These are phyloP conservation scores for Ophiosphaerella narmari DNA, from an alignment of 2,329 filamentous ascomycete genomes.

Conservation along the genomic window DNA sequence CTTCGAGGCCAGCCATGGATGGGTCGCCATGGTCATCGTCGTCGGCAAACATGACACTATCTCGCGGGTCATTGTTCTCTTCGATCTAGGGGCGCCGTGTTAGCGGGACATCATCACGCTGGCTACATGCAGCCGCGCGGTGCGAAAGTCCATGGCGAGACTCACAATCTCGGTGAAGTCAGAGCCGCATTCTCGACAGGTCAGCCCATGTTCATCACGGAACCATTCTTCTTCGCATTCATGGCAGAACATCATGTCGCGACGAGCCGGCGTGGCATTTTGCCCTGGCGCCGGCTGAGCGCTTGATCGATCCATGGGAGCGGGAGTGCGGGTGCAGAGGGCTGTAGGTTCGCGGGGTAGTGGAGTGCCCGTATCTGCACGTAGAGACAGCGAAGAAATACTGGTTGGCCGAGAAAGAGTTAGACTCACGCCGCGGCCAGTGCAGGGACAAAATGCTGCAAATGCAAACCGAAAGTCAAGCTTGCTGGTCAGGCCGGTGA, in stretches of 20 bases:
- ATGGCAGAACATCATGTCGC: slow-evolving; percentile 85
- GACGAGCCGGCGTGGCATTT: slow-evolving; percentile 28
- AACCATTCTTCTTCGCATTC: slow-evolving; percentile 82
- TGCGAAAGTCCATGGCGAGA: slow-evolving; percentile 24
- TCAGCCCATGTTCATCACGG: slow-evolving; percentile 67
- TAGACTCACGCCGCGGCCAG: slow-evolving; percentile 12
- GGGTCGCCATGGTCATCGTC: slow-evolving; percentile 38
- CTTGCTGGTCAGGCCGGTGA: slow-evolving; percentile 26
- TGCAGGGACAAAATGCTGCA: too few species aligned
- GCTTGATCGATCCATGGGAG: slow-evolving; percentile 30
- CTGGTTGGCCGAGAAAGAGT: background rate
- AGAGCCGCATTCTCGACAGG: slow-evolving; percentile 76
- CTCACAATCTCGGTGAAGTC: slow-evolving; percentile 87
- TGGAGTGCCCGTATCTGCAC: background rate
- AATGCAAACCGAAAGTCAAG: slow-evolving; percentile 1
- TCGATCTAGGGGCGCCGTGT: slow-evolving; percentile 48
- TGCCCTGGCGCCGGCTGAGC: slow-evolving; percentile 20
- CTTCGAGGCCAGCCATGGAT: slow-evolving; percentile 34
- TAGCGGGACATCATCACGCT: slow-evolving; percentile 11
- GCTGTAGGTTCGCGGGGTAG: slow-evolving; percentile 1
- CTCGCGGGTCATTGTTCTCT: slow-evolving; percentile 66
- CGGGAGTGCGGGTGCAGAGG: slow-evolving; percentile 5
- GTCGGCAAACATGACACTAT: slow-evolving; percentile 34
- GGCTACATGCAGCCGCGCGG: slow-evolving; percentile 9
- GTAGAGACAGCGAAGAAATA: slow-evolving; percentile 9